Percentiles rank a stretch among this genome's conserved stretches.
These are phyloP conservation scores for Afroboletus lepidellus DNA, from an alignment of 1,284 basidiomycete genomes.

Conservation along the genomic window DNA sequence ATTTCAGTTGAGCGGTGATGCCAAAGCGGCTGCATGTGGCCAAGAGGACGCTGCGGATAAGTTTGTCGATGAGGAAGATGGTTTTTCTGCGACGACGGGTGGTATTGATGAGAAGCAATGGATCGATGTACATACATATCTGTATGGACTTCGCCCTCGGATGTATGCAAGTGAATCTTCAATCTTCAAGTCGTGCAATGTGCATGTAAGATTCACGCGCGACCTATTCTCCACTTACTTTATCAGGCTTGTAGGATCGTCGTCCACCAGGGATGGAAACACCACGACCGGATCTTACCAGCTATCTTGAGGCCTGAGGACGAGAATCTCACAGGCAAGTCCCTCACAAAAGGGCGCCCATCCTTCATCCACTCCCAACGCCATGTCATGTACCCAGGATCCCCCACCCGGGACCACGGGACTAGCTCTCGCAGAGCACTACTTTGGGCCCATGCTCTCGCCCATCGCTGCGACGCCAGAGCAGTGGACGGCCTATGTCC, in stretches of 20 bases:
- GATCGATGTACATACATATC: not conserved
- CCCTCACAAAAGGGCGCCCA: too few relatives aligned
- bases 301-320: not conserved
- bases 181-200: too few relatives aligned
- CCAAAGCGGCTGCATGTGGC: not conserved
- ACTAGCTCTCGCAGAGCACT: slow-evolving; percentile 8
- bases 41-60: not conserved
- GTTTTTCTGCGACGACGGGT: not conserved
- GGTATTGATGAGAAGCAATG: not conserved
- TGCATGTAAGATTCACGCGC: too few relatives aligned
- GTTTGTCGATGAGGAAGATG: not conserved
- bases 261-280: too few relatives aligned
- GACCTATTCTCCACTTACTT: too few relatives aligned
- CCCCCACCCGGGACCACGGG: not conserved
- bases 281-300: too few relatives aligned
- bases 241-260: too few relatives aligned
- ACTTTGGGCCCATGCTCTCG: slow-evolving; percentile 5
- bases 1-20: not conserved
- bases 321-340: not conserved
- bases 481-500: slow-evolving; percentile 9
- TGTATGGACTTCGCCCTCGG: too few relatives aligned
- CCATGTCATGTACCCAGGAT: not conserved
- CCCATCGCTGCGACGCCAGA: slow-evolving; percentile 5
- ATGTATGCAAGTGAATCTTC: not conserved
- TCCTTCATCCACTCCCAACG: too few relatives aligned